Conservation (phyloP, 2,329 filamentous ascomycete genomes). For the Sporothrix curviconia region DNA sequence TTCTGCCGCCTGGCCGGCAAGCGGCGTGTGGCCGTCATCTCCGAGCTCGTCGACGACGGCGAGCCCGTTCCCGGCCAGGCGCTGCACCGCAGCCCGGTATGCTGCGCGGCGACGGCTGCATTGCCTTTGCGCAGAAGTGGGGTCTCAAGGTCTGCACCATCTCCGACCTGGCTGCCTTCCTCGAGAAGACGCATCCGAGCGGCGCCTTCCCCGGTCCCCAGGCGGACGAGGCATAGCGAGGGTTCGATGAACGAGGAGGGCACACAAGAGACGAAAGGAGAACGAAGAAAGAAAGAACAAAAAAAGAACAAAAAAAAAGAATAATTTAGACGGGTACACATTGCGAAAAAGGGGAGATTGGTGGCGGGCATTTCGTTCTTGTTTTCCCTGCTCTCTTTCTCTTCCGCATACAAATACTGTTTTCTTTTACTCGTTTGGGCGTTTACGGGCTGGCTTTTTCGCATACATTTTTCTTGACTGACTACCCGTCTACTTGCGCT, state of each 20-base stretch:
- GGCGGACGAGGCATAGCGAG: constrained; percentile 15
- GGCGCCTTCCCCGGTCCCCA: constrained; percentile 17
- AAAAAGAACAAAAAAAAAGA: neutral
- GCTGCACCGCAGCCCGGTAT: constrained; percentile 64
- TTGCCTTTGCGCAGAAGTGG: constrained; percentile 81
- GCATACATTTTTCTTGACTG: neutral
- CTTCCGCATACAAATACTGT: neutral
- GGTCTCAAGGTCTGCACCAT: constrained; percentile 93
- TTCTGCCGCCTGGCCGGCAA: constrained; percentile 82
- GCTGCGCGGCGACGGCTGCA: constrained; percentile 83
- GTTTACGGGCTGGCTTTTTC: neutral
- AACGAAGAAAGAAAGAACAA: neutral
- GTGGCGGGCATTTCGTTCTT: neutral
- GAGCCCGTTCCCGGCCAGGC: constrained; percentile 62
- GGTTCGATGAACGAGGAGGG: neutral
- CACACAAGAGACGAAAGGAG: no score
- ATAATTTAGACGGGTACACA: neutral
- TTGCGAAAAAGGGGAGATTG: neutral
- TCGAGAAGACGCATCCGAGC: constrained; percentile 65
- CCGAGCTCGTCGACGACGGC: constrained; percentile 86
- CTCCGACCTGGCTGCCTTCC: constrained; percentile 74
- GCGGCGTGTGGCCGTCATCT: constrained; percentile 71
- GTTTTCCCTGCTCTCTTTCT: neutral
- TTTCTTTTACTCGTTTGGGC: neutral
- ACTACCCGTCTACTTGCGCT: neutral